Base-by-base conservation (phyloP, 305 asterid genomes). In the Ajuga reptans region DNA sequence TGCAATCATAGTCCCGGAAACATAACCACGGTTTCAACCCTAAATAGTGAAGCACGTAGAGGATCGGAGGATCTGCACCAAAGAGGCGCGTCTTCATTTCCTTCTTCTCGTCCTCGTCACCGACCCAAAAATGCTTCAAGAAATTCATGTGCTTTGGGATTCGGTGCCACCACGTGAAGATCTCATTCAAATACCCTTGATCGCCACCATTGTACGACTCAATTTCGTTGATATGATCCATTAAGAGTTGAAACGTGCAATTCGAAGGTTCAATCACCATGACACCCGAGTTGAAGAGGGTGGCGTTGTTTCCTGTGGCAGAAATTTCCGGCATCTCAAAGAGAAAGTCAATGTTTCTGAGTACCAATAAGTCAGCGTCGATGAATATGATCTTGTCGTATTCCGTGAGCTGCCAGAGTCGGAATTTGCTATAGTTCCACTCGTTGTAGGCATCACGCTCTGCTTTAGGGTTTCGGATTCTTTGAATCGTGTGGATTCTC, bases 131-230 rank as follows among this genome's bases (percentile, higher is more conserved):
- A 64, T 92, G 89, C 64, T 92, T 92, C 83, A 91, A 71, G 68
- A 87, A 92, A 73, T 92, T 92, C 92, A 92, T 84, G 72, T 82
- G 95, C 55, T 86, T 92, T 0, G 98, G 98, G 65, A 92, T 84
- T 33, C 98, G 74, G 58, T 92, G 98, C 98, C 98, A 92, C 96
- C 98, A 89, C 5, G 98, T 86, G 83, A 89, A 92, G 45, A 92
- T 53, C 77, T 92, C 98, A 9, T 92, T 92, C 73, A 92, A 49
- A 66, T 92, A 92, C 1, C 98, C 98, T 72, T 92, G 98, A 80
- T 92, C 96, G 17, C 98, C 98, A 4, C 96, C 98, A 55, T 92
- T 89, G 81, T 89, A 89, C 10, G 96, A 89, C 62, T 85, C 96
- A 7, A 92, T 89, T 77, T 87, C 96, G 39, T 86, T 81, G 51